These are phyloP conservation scores for Malus fusca DNA, from an alignment of 306 rosid species.

Conservation along the genomic window DNA sequence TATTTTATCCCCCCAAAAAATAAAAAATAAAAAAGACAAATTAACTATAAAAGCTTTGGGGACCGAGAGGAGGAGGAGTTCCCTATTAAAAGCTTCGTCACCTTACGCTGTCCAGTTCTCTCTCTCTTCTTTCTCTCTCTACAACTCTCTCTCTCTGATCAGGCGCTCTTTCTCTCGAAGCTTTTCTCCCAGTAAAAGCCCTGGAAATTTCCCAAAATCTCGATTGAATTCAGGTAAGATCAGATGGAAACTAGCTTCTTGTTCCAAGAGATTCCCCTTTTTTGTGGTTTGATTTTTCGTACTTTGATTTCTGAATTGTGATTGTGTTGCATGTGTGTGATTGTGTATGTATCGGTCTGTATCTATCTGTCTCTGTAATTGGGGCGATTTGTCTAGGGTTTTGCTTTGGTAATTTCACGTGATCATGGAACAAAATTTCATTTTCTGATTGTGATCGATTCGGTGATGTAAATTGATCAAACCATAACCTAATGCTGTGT, in stretches of 20 bases:
- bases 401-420: neutral
- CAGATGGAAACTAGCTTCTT: neutral
- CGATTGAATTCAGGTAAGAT: slow-evolving; percentile 20
- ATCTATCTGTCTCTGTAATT: neutral
- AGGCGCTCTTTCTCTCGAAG: neutral
- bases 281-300: neutral
- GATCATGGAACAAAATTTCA: neutral
- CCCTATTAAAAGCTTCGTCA: neutral
- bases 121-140: neutral
- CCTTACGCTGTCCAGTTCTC: neutral
- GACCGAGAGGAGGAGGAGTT: neutral
- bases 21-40: neutral
- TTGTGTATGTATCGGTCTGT: neutral
- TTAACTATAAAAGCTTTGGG: neutral
- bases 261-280: neutral
- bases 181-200: neutral
- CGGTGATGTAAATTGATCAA: neutral
- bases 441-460: neutral
- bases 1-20: neutral
- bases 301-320: neutral
- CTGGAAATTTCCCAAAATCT: neutral
- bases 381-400: slow-evolving; percentile 20
- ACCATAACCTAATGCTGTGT: neutral
- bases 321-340: neutral
- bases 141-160: neutral